Evolutionary conservation across 352 stramenopile species (phyloP), one percentile per base, ranked within the genome.

Genomic region (Peronospora belbahrii): DNA sequence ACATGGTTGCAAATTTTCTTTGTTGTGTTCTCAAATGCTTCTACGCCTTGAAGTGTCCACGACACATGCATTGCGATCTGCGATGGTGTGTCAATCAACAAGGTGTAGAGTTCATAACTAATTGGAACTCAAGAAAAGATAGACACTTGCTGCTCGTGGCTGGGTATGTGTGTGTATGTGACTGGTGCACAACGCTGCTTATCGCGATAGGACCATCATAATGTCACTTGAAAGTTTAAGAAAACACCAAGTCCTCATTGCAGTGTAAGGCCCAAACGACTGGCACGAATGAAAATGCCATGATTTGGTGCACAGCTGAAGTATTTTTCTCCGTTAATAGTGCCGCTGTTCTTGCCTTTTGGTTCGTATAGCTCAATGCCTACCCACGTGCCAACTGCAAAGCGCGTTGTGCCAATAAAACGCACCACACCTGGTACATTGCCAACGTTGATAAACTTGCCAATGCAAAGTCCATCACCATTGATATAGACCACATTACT

Each of bases 261-360:
- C 42, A 66, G 17, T 14, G 50, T 58, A 31, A 78, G 52, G 33
- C 83, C 70, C 22, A 84, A 62, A 5, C 67, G 66, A 22, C 75
- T 75, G 33, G 76, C 64, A 22, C 74, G 76, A 24, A 88, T 76
- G 48, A 88, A 86, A 34, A 90, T 77, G 19, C 76, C 73, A 38
- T 85, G 71, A 36, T 73, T 52, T 8, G 51, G 39, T 5, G 67
- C 36, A 32, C 74, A 88, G 22, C 33, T 67, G 38, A 90, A 90
- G 45, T 90, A 90, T 31, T 69, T 59, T 19, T 70, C 35, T 22
- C 72, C 72, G 32, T 77, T 55, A 8, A 90, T 70, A 0, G 55
- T 73, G 15, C 78, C 78, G 41, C 74, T 72, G 59, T 86, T 68
- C 37, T 85, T 83, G 40, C 78, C 78, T 27, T 79, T 74, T 43